A percentile compares a stretch with the other conserved stretches of the same genome.
Conservation (phyloP, 2,329 filamentous ascomycete genomes). For the Didymellaceae sp. region DNA sequence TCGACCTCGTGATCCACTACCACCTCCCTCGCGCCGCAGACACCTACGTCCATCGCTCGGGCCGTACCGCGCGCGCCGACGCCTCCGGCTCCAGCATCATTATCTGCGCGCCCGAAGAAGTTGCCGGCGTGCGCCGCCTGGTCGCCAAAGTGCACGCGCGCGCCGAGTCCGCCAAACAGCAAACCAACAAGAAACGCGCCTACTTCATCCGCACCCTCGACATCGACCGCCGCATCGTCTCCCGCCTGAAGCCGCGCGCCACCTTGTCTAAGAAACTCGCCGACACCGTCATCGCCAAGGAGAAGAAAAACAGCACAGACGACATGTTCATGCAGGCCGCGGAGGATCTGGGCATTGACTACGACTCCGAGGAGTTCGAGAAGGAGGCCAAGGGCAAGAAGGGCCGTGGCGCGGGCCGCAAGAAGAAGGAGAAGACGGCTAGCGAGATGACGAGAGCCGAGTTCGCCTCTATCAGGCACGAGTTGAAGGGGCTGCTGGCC, state of each 20-base stretch:
- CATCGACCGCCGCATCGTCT: constrained; percentile 79
- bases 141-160: constrained; percentile 84
- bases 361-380: constrained; percentile 85
- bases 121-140: constrained; percentile 80
- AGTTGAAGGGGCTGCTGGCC: constrained; percentile 73
- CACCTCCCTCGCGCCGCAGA: constrained; percentile 91
- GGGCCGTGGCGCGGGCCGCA: constrained; percentile 72
- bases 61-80: constrained; percentile 86
- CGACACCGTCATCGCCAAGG: constrained; percentile 82
- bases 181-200: constrained; percentile 59
- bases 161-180: constrained; percentile 46
- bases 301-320: constrained; percentile 83
- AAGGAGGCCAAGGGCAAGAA: constrained; percentile 62
- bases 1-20: constrained; percentile 92
- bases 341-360: constrained; percentile 92
- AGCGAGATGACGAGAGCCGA: constrained; percentile 74
- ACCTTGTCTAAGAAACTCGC: constrained; percentile 85
- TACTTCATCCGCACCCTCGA: constrained; percentile 82
- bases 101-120: constrained; percentile 90
- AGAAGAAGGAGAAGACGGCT: constrained; percentile 76
- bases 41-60: constrained; percentile 93
- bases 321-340: constrained; percentile 84
- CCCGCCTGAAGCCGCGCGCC: constrained; percentile 77
- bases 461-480: constrained; percentile 70
- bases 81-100: constrained; percentile 81